Percentiles rank a stretch among this genome's conserved stretches.
Evolutionary conservation across 2,329 filamentous ascomycete genomes (phyloP).

Genomic region (Hypoxylon sp.): DNA sequence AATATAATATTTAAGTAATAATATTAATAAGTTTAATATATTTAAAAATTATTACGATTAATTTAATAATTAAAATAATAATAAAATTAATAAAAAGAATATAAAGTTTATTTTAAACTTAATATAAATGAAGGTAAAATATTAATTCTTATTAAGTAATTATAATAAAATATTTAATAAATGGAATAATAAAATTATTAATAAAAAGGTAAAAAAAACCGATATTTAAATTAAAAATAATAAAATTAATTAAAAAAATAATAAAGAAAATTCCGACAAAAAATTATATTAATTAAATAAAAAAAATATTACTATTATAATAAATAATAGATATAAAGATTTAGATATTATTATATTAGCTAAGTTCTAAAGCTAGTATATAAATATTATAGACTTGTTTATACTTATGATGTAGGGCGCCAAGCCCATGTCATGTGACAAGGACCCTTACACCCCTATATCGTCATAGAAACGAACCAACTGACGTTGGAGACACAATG

Average conservation of each 20-base stretch:
- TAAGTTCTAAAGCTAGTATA: no score
- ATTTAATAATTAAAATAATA: not conserved
- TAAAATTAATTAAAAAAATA: not conserved
- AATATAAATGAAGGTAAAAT: not conserved
- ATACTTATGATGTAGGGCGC: no score
- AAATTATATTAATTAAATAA: not conserved
- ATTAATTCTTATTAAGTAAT: not conserved
- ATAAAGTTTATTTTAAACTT: not conserved
- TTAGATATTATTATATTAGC: no score
- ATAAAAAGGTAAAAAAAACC: not conserved
- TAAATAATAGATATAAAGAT: no score
- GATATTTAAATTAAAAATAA: not conserved
- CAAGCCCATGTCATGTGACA: no score
- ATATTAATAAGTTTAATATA: not conserved
- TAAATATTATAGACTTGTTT: no score
- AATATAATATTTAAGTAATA: no score
- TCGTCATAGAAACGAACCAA: conserved; percentile 19
- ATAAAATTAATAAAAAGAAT: no score
- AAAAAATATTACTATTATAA: not conserved
- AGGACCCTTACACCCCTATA: not conserved
- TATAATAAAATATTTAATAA: not conserved
- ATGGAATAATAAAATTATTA: not conserved
- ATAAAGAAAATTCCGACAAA: not conserved
- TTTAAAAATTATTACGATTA: not conserved
- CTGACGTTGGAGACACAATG: conserved; percentile 20